Base-by-base conservation (phyloP, 2,329 filamentous ascomycete species). In the Fusarium sterilihyphosum region DNA sequence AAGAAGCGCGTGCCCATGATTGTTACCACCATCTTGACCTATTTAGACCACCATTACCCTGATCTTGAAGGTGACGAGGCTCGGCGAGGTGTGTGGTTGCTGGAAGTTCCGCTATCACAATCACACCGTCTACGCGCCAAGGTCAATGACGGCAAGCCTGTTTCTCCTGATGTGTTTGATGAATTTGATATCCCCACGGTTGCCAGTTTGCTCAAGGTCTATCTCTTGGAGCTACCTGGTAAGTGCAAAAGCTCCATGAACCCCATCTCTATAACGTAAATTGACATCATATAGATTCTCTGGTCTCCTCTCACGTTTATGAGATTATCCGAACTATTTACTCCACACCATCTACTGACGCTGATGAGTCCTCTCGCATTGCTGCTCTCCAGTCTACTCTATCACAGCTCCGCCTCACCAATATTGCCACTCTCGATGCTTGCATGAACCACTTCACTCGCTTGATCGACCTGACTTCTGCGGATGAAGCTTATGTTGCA, bases 241-340 rank as follows among this genome's bases (percentile, higher is more conserved):
- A 87, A 80, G 92, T 84, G 35, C 40, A 46, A 29, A 18, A 38
- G 20, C 41, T 44, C 9, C 20, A 22, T 35, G 46, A 29, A 35
- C 5, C 29, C 13, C 24, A 38, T 20, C 3, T 38, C 3, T 8
- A 35, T 22, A 46, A 24, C 17, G 12, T 29, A 24, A 58, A 65
- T 76, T 86, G 71, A 84, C 73, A 47, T 8, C 24, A 26, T 16
- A 22, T 53, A 96, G 96, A 99, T 84, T 98, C 96, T n/a, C 89
- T 99, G 71, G 96, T 99, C 71, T 98, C 96, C 65, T 97, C 95
- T 46, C 96, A 98, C 82, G 95, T 99, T 67, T 99, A 99, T 83
- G 97, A 99, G 85, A 98, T 99, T 80, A 92, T 99, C 81, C 95
- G 98, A 85, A 98, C 95, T 5, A 97, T 99, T 74, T 99, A 99